phyloP scores from a whole-genome alignment of 768 basidiomycete genomes.

The Hygrophorus pudorinus region DNA sequence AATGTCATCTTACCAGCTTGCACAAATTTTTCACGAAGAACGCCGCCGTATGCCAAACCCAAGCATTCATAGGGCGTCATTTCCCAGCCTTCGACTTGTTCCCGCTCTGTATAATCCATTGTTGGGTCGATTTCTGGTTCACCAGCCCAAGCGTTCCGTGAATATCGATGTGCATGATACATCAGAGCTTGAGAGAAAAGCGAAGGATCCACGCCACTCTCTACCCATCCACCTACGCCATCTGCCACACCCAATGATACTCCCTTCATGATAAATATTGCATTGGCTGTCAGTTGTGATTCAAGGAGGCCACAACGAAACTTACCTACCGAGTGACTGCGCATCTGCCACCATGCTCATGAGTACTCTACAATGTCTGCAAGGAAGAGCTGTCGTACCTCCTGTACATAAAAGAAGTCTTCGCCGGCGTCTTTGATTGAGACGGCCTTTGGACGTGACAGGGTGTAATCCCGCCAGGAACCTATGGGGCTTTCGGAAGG shows the following conservation, averaged over 20 bases:
- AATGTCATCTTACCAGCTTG: constrained; percentile 48
- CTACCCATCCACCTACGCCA: constrained; percentile 89
- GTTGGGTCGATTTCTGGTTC: constrained; percentile 78
- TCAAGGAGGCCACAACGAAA: constrained; percentile 9
- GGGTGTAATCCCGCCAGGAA: constrained; percentile 58
- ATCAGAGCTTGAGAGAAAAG: constrained; percentile 87
- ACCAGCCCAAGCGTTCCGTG: constrained; percentile 67
- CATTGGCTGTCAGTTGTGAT: constrained; percentile 5
- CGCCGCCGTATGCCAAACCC: constrained; percentile 60
- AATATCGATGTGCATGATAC: constrained; percentile 74
- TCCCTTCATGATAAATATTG: constrained; percentile 40
- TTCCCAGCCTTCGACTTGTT: constrained; percentile 68
- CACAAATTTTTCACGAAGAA: constrained; percentile 56
- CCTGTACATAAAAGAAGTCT: constrained; percentile 52
- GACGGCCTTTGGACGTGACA: constrained; percentile 33
- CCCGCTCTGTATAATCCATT: constrained; percentile 57
- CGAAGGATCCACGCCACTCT: constrained; percentile 76
- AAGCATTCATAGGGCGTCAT: constrained; percentile 63
- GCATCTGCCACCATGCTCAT: constrained; percentile 45
- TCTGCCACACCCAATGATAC: constrained; percentile 81
- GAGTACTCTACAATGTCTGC: constrained; percentile 1
- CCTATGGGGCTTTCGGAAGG: constrained; percentile 47
- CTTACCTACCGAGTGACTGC: constrained; percentile 60
- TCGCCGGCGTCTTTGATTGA: constrained; percentile 32
- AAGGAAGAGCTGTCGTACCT: constrained; percentile 33